Conservation (phyloP, 345 rosid species). For the Arabidopsis suecica region DNA sequence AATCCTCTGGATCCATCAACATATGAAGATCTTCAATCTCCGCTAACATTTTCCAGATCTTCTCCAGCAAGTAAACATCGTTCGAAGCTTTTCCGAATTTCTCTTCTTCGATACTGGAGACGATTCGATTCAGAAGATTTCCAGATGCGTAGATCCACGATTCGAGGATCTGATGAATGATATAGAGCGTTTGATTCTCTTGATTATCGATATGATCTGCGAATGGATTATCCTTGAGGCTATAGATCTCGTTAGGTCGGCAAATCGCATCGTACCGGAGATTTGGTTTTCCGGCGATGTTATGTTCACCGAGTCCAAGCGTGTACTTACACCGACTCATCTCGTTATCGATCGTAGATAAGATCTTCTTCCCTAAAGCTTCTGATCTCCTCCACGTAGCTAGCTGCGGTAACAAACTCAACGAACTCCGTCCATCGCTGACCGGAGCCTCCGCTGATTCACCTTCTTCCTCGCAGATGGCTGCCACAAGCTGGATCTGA, state of each 20-base stretch:
- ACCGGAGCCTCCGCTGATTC: conserved; percentile 34
- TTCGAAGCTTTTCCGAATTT: conserved; percentile 56
- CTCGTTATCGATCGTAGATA: conserved; percentile 75
- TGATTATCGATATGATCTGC: conserved; percentile 63
- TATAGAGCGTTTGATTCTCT: conserved; percentile 73
- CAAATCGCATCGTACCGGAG: conserved; percentile 85
- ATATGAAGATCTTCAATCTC: conserved; percentile 80
- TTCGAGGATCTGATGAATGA: conserved; percentile 79
- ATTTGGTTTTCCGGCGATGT: conserved; percentile 74
- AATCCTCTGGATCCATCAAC: conserved; percentile 87
- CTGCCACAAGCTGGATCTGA: conserved; percentile 74
- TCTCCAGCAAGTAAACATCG: conserved; percentile 67
- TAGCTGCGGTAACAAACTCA: conserved; percentile 78
- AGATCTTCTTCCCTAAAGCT: conserved; percentile 64
- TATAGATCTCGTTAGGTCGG: conserved; percentile 63
- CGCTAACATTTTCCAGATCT: conserved; percentile 73
- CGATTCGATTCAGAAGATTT: conserved; percentile 57
- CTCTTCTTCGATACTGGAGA: conserved; percentile 50
- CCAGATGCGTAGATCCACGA: conserved; percentile 70
- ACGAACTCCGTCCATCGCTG: conserved; percentile 62
- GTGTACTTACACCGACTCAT: conserved; percentile 80
- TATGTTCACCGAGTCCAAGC: conserved; percentile 84
- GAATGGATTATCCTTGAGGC: conserved; percentile 58
- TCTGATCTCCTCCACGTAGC: conserved; percentile 81
- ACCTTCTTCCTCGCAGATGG: conserved; percentile 48